Conservation (phyloP, 2,329 filamentous ascomycete species). For the Zopfia rhizophila region DNA sequence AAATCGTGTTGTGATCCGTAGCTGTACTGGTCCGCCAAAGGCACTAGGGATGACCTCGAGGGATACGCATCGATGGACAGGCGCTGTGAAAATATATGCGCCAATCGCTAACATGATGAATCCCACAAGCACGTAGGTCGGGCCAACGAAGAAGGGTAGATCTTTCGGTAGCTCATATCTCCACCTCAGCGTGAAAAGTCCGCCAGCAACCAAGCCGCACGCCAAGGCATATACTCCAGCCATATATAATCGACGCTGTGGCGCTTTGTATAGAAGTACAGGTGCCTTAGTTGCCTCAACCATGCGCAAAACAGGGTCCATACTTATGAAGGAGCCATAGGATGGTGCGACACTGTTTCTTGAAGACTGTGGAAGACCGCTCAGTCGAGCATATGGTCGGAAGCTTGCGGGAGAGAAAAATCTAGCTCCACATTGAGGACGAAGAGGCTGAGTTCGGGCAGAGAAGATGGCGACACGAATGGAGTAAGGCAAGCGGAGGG, state of each 20-base stretch:
- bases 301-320: slow-evolving; percentile 46
- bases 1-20: slow-evolving; percentile 40
- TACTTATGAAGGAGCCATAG: slow-evolving; percentile 24
- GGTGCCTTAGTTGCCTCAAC: slow-evolving; percentile 42
- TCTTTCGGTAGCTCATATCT: slow-evolving; percentile 41
- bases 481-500: slow-evolving; percentile 45
- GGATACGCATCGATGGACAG: slow-evolving; percentile 40
- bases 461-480: slow-evolving; percentile 44
- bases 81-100: slow-evolving; percentile 43
- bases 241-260: slow-evolving; percentile 38
- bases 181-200: slow-evolving; percentile 41
- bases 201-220: slow-evolving; percentile 36
- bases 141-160: slow-evolving; percentile 44
- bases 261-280: slow-evolving; percentile 46
- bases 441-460: slow-evolving; percentile 34
- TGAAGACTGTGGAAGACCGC: neutral
- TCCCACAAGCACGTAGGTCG: slow-evolving; percentile 45
- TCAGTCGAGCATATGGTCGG: slow-evolving; percentile 28
- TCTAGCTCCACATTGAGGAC: slow-evolving; percentile 25
- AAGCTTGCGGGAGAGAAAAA: slow-evolving; percentile 37
- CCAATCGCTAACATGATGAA: slow-evolving; percentile 41
- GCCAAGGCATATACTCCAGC: slow-evolving; percentile 41
- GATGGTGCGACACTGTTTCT: slow-evolving; percentile 4
- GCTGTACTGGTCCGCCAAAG: slow-evolving; percentile 39
- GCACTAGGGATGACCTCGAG: slow-evolving; percentile 44